Percentiles rank a stretch among this genome's conserved stretches.
Conservation (phyloP, 352 stramenopile species). For the Phytophthora multivora region DNA sequence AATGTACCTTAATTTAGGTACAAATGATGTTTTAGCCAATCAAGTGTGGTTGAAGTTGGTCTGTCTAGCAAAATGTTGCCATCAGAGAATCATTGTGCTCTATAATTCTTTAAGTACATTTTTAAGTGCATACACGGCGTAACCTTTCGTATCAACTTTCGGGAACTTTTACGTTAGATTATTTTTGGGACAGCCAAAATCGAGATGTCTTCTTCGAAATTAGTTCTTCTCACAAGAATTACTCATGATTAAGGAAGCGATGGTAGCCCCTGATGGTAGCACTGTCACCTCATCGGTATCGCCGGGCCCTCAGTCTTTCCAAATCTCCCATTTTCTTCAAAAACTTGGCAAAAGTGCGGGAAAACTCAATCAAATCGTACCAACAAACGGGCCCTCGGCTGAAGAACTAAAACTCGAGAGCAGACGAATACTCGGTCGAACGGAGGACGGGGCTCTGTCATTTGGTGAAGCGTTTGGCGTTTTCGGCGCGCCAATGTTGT, state of each 20-base stretch:
- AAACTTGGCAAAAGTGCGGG: background rate
- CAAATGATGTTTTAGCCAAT: background rate
- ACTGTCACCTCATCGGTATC: background rate
- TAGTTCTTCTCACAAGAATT: background rate
- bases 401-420: constrained; percentile 14
- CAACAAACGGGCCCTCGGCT: background rate
- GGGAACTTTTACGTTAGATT: background rate
- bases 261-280: no score
- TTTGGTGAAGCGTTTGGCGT: constrained; percentile 14
- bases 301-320: background rate
- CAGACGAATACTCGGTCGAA: constrained; percentile 1
- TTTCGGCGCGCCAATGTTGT: constrained; percentile 22
- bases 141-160: no score
- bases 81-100: no score
- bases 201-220: background rate
- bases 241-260: background rate
- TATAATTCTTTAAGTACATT: no score
- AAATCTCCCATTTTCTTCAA: background rate
- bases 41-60: constrained; percentile 1
- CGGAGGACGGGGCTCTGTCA: background rate
- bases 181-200: no score
- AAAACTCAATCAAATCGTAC: constrained; percentile 9
- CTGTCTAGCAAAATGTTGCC: background rate
- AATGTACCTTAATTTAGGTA: constrained; percentile 10
- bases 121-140: no score